Evolutionary conservation across 306 rosid species (phyloP).

Genomic region (Ceratonia siliqua): DNA sequence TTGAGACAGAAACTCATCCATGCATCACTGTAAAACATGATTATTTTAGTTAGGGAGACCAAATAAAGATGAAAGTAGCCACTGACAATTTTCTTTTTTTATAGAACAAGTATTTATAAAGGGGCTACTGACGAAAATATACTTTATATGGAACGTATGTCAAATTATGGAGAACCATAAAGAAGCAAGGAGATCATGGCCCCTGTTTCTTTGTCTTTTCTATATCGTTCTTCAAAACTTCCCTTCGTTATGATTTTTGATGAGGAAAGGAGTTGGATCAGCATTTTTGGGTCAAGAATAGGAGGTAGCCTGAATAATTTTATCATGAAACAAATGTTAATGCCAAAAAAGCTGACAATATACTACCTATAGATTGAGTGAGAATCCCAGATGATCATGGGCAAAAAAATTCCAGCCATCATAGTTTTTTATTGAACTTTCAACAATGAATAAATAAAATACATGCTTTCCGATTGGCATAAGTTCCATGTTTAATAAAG

Average conservation of each 20-base stretch:
- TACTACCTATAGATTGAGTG: background rate
- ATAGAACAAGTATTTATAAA: background rate
- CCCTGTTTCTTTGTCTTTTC: background rate
- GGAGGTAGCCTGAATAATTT: background rate
- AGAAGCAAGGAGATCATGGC: background rate
- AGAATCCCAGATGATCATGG: background rate
- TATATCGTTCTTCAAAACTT: background rate
- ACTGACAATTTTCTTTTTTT: background rate
- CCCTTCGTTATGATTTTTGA: background rate
- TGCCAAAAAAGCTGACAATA: background rate
- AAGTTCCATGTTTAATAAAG: background rate
- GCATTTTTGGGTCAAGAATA: background rate
- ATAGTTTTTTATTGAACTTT: conserved; percentile 12
- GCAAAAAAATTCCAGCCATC: conserved; percentile 6
- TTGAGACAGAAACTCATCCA: background rate
- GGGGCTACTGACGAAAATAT: background rate
- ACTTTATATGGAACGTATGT: background rate
- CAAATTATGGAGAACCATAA: background rate
- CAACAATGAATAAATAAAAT: background rate
- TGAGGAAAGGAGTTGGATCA: background rate
- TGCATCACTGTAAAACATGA: background rate
- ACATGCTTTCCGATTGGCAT: background rate
- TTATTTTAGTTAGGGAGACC: background rate
- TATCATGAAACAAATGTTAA: background rate
- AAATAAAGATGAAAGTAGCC: background rate